Percentiles rank a stretch among this genome's conserved stretches.
These are phyloP conservation scores for Amphibolis antarctica DNA, from an alignment of 106 monocot genomes.

Conservation along the genomic window DNA sequence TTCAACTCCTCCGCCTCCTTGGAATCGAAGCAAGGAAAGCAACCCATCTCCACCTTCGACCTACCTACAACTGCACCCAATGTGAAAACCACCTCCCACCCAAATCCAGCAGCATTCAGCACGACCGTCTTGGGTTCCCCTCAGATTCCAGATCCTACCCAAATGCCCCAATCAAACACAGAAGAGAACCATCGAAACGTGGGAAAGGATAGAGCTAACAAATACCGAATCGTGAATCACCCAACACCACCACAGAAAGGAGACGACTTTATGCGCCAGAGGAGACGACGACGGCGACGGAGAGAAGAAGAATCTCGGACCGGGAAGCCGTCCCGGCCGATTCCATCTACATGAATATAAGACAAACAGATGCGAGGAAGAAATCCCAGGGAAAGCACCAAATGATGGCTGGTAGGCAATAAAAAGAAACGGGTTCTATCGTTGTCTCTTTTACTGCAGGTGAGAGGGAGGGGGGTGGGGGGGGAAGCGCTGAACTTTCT, in stretches of 20 bases:
- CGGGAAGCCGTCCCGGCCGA: not conserved
- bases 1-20: slow-evolving; percentile 20
- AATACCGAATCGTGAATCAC: not conserved
- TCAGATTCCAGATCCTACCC: slow-evolving; percentile 3
- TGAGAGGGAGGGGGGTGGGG: not conserved
- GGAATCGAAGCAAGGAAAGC: slow-evolving; percentile 21
- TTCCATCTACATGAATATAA: not conserved
- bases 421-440: too few species aligned
- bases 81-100: too few species aligned
- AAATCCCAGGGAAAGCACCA: not conserved
- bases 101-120: slow-evolving; percentile 7
- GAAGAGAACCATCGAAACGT: not conserved
- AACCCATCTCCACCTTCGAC: slow-evolving; percentile 6
- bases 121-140: not conserved
- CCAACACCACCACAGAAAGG: not conserved
- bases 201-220: too few species aligned
- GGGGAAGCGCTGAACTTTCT: too few species aligned
- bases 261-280: not conserved
- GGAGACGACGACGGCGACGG: not conserved
- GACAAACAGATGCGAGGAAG: not conserved
- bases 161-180: not conserved
- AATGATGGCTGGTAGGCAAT: not conserved
- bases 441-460: not conserved
- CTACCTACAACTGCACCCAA: not conserved
- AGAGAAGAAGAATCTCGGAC: not conserved